A percentile compares a stretch with the other conserved stretches of the same genome.
These are phyloP conservation scores for Alternaria ventricosa DNA, from an alignment of 2,329 filamentous ascomycete genomes.

Conservation along the genomic window DNA sequence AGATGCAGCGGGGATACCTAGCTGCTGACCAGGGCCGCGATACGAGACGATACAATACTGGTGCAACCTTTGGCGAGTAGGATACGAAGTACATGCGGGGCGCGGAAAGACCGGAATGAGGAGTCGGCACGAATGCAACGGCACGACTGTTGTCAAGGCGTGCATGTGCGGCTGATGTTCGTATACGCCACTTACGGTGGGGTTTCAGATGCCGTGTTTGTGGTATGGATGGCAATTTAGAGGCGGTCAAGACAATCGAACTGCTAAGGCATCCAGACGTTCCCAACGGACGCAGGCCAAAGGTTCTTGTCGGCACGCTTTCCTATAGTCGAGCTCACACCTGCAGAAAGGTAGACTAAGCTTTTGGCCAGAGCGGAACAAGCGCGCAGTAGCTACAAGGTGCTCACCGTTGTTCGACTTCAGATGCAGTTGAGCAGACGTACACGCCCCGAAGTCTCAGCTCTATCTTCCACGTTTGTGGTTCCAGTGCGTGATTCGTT, in stretches of 20 bases:
- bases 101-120: slow-evolving; percentile 6
- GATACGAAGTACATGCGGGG: slow-evolving; percentile 12
- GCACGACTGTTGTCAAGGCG: slow-evolving; percentile 6
- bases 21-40: neutral
- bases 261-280: slow-evolving; percentile 1
- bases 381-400: slow-evolving; percentile 8
- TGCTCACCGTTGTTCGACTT: slow-evolving; percentile 9
- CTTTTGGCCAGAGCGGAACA: slow-evolving; percentile 3
- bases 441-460: slow-evolving; percentile 6
- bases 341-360: slow-evolving; percentile 5
- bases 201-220: neutral
- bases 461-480: slow-evolving; percentile 13
- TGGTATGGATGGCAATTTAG: neutral
- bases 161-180: slow-evolving; percentile 19
- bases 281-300: slow-evolving; percentile 3
- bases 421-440: neutral
- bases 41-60: slow-evolving; percentile 1
- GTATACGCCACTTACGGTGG: slow-evolving; percentile 6
- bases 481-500: slow-evolving; percentile 13
- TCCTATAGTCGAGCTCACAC: slow-evolving; percentile 8
- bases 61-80: slow-evolving; percentile 1
- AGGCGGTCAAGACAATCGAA: neutral
- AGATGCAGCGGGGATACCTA: slow-evolving; percentile 2
- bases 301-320: slow-evolving; percentile 11
- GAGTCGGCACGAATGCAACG: neutral